Conservation (phyloP, 148 eudicot genomes). For the Rhododendron kiyosumense region DNA sequence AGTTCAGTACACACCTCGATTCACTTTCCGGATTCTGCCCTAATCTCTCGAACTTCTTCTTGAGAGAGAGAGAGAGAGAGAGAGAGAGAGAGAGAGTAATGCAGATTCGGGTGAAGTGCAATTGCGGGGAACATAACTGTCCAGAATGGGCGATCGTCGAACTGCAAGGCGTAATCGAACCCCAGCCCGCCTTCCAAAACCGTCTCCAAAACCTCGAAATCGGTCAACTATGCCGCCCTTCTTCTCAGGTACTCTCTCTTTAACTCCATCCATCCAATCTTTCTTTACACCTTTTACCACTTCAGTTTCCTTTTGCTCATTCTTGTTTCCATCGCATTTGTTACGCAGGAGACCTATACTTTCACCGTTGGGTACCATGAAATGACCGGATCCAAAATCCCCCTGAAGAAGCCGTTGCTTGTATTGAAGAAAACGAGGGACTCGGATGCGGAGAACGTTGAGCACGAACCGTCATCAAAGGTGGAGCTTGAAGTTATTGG, state of each 20-base stretch:
- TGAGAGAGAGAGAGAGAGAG: background rate
- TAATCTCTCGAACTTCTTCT: background rate
- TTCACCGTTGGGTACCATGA: slow-evolving; percentile 92
- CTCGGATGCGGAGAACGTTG: slow-evolving; percentile 16
- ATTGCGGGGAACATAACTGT: slow-evolving; percentile 69
- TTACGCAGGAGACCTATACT: slow-evolving; percentile 63
- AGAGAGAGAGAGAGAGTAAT: slow-evolving; percentile 12
- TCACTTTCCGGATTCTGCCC: background rate
- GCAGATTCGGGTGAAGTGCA: slow-evolving; percentile 69
- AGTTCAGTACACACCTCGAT: background rate
- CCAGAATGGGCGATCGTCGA: slow-evolving; percentile 92
- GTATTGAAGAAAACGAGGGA: slow-evolving; percentile 68
- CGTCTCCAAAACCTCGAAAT: slow-evolving; percentile 62
- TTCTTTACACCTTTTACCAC: background rate
- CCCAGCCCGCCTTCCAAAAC: slow-evolving; percentile 44
- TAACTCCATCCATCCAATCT: background rate
- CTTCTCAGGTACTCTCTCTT: slow-evolving; percentile 47
- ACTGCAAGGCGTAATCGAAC: slow-evolving; percentile 80
- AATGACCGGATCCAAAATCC: slow-evolving; percentile 69
- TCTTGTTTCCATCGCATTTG: background rate
- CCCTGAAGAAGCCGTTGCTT: slow-evolving; percentile 78
- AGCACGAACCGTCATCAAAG: slow-evolving; percentile 14
- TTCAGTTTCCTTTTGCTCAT: background rate
- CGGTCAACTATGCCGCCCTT: slow-evolving; percentile 84
- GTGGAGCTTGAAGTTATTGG: slow-evolving; percentile 81